Conservation (phyloP, 1,284 basidiomycete species). For the Ustilago cynodontis region DNA sequence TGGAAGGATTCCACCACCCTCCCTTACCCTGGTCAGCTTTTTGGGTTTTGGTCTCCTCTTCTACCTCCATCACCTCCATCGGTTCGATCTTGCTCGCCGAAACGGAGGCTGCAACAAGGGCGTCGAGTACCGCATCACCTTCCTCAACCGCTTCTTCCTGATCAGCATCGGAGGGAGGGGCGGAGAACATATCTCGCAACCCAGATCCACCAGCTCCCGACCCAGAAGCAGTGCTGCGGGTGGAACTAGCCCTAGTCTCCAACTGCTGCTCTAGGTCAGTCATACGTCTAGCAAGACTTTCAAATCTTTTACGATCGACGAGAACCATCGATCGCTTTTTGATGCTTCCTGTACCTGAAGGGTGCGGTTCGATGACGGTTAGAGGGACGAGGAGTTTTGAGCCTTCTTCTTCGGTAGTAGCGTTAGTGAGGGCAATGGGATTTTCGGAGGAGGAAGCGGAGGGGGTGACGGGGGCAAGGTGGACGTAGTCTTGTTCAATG, state of each 20-base stretch:
- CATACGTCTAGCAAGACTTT: slow-evolving; percentile 58
- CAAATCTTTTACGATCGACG: slow-evolving; percentile 60
- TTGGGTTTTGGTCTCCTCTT: neutral
- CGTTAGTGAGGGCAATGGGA: neutral
- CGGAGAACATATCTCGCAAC: slow-evolving; percentile 26
- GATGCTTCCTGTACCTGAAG: slow-evolving; percentile 59
- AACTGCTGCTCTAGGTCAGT: slow-evolving; percentile 49
- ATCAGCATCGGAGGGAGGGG: neutral
- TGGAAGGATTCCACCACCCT: slow-evolving; percentile 16
- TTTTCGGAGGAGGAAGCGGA: neutral
- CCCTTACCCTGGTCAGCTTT: neutral
- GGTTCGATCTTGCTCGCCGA: neutral
- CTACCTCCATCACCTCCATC: neutral
- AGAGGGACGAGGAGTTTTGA: slow-evolving; percentile 52
- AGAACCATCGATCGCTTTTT: slow-evolving; percentile 61
- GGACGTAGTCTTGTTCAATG: neutral
- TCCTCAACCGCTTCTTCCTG: neutral
- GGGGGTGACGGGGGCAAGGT: neutral
- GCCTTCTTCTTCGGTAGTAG: neutral
- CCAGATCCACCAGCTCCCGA: neutral
- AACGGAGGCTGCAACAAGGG: slow-evolving; percentile 6
- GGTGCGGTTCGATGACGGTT: slow-evolving; percentile 49
- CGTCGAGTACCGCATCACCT: slow-evolving; percentile 19
- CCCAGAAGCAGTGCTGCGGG: neutral
- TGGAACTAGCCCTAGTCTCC: slow-evolving; percentile 7